Evolutionary conservation across 352 stramenopile genomes (phyloP).

Genomic region (Pythium rhizo-oryzae): DNA sequence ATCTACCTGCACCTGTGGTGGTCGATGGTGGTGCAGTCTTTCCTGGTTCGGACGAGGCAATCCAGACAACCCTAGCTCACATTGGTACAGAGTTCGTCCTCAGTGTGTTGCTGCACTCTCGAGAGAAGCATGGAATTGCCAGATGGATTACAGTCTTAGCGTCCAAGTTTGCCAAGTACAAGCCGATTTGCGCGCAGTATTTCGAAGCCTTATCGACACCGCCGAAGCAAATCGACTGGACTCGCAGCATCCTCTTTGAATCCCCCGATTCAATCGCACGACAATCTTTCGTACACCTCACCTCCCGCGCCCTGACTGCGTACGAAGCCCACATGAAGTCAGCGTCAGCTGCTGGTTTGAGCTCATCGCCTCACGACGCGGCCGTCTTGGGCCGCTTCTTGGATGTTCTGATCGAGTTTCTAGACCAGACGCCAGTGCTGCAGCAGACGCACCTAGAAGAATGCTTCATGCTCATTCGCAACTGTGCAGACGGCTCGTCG

Average conservation of each 20-base stretch:
- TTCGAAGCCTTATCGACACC: conserved; percentile 60
- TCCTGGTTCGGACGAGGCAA: conserved; percentile 44
- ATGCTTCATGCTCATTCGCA: conserved; percentile 84
- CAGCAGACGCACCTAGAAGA: conserved; percentile 88
- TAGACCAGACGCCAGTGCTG: conserved; percentile 75
- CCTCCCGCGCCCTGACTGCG: conserved; percentile 68
- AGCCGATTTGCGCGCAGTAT: conserved; percentile 68
- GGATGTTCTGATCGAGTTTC: conserved; percentile 52
- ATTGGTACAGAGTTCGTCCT: conserved; percentile 90
- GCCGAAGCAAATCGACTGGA: conserved; percentile 60
- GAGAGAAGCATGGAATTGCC: conserved; percentile 87
- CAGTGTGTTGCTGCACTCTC: conserved; percentile 85
- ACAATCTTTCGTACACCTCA: conserved; percentile 86
- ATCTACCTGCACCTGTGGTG: conserved; percentile 22
- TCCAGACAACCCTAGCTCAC: conserved; percentile 70
- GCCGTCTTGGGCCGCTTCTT: conserved; percentile 45
- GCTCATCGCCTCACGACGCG: conserved; percentile 27
- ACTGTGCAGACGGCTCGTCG: conserved; percentile 66
- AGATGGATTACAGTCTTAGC: conserved; percentile 81
- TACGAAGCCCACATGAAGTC: conserved; percentile 63
- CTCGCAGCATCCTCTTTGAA: conserved; percentile 78
- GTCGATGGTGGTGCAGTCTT: conserved; percentile 2
- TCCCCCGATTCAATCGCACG: conserved; percentile 85
- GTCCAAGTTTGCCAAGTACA: conserved; percentile 73
- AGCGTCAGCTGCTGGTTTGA: not conserved